A percentile compares a stretch with the other conserved stretches of the same genome.
phyloP scores from a whole-genome alignment of 257 asterid genomes.

The Nicotiana tabacum region DNA sequence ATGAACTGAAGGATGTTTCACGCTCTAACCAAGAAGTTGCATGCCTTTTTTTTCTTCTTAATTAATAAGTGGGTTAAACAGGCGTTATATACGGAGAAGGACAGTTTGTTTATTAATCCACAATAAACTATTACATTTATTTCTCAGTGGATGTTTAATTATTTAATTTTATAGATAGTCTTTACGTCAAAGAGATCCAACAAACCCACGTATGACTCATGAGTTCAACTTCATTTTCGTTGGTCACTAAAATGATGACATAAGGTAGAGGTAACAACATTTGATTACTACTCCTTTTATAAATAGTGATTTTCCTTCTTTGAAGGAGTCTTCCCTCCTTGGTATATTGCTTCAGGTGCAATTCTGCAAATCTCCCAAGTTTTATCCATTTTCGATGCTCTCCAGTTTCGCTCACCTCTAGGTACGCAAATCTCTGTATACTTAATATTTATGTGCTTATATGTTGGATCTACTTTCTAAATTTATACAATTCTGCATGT shows the following conservation, averaged over 20 bases:
- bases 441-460: background rate
- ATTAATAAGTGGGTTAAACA: background rate
- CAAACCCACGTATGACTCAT: background rate
- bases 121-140: no score
- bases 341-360: background rate
- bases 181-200: background rate
- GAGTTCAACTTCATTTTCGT: background rate
- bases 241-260: background rate
- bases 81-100: background rate
- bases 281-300: background rate
- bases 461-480: background rate
- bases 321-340: background rate
- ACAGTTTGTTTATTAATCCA: background rate
- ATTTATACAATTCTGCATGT: no score
- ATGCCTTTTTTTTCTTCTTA: background rate
- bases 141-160: background rate
- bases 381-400: background rate
- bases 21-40: background rate
- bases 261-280: background rate
- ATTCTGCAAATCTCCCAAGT: background rate
- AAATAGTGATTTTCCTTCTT: background rate
- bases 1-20: background rate
- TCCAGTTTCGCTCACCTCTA: background rate
- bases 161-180: background rate
- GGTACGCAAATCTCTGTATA: background rate